Percentiles rank a stretch among this genome's conserved stretches.
Evolutionary conservation across 1,284 basidiomycete species (phyloP).

Genomic region (Mycena citricolor): DNA sequence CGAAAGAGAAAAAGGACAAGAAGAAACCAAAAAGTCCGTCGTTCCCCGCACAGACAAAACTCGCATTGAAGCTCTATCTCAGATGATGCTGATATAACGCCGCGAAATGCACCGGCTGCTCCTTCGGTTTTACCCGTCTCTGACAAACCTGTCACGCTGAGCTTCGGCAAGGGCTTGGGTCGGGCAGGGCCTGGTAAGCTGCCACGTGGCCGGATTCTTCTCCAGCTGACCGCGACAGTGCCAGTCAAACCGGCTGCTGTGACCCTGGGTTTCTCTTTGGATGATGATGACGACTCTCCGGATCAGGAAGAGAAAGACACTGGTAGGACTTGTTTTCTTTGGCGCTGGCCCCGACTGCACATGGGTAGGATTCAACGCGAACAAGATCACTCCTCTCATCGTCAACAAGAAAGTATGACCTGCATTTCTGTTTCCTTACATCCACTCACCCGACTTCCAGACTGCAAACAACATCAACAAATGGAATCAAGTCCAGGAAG

Average conservation of each 20-base stretch:
- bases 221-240: slow-evolving; percentile 4
- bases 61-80: neutral
- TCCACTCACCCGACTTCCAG: slow-evolving; percentile 44
- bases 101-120: slow-evolving; percentile 36
- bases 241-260: slow-evolving; percentile 39
- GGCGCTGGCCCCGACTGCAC: slow-evolving; percentile 51
- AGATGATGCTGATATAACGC: slow-evolving; percentile 25
- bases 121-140: slow-evolving; percentile 69
- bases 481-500: slow-evolving; percentile 92
- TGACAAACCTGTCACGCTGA: slow-evolving; percentile 76
- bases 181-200: slow-evolving; percentile 40
- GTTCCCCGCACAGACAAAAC: neutral
- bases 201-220: neutral
- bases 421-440: neutral
- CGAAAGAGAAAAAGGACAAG: slow-evolving; percentile 67
- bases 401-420: slow-evolving; percentile 82
- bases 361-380: no score
- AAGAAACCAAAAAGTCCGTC: slow-evolving; percentile 54
- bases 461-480: slow-evolving; percentile 88
- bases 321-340: slow-evolving; percentile 38
- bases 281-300: slow-evolving; percentile 43
- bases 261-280: slow-evolving; percentile 58
- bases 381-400: slow-evolving; percentile 81
- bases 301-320: slow-evolving; percentile 41
- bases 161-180: slow-evolving; percentile 57